Evolutionary conservation across 1,284 basidiomycete species (phyloP).

Genomic region (Ceratobasidium sp.): DNA sequence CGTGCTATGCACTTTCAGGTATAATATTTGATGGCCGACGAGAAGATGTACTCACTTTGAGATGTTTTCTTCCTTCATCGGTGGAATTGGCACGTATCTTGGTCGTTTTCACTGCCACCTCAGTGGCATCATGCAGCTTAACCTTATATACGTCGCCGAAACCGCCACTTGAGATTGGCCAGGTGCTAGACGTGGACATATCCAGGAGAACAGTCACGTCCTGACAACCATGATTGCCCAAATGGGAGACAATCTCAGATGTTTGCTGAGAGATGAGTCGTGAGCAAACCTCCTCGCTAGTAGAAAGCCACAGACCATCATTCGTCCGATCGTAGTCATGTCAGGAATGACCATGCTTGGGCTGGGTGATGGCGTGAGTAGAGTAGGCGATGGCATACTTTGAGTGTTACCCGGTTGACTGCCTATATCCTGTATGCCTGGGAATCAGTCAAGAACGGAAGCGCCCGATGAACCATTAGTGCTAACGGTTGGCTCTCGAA

Average conservation of each 20-base stretch:
- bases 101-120: neutral
- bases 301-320: neutral
- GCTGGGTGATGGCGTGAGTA: no score
- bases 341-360: no score
- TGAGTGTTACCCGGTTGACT: no score
- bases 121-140: neutral
- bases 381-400: no score
- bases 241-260: neutral
- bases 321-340: conserved; percentile 11
- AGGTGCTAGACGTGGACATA: neutral
- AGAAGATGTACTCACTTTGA: neutral
- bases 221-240: conserved; percentile 3
- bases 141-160: conserved; percentile 18
- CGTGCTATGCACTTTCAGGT: neutral
- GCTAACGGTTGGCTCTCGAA: no score
- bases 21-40: neutral
- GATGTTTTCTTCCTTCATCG: neutral
- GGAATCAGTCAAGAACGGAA: no score
- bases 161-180: neutral
- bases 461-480: no score
- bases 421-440: no score
- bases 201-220: conserved; percentile 10
- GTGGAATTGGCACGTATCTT: neutral
- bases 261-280: neutral
- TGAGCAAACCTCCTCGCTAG: neutral